A percentile compares a stretch with the other conserved stretches of the same genome.
These are phyloP conservation scores for Priceomyces medius DNA, from an alignment of 805 yeast species.

Conservation along the genomic window DNA sequence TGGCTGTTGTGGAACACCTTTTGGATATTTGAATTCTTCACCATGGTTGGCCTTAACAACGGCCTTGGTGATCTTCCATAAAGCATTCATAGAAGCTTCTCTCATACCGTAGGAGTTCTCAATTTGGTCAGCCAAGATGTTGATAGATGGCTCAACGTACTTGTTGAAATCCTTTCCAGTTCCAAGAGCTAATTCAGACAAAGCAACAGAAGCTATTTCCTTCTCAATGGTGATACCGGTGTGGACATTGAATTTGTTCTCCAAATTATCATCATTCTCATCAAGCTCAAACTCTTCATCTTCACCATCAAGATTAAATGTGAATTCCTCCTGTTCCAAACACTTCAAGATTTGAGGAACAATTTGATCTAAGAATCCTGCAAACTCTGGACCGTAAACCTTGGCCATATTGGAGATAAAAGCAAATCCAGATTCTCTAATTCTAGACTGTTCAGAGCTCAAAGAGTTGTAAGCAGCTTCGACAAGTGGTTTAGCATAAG, in stretches of 20 bases:
- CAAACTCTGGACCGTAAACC: conserved; percentile 88
- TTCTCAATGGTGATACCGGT: conserved; percentile 95
- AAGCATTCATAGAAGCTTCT: conserved; percentile 75
- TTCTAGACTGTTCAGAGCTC: conserved; percentile 72
- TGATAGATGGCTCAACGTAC: conserved; percentile 69
- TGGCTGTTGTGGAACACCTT: conserved; percentile 61
- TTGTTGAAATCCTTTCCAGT: conserved; percentile 78
- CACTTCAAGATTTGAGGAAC: conserved; percentile 83
- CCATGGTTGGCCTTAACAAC: conserved; percentile 57
- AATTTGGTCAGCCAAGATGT: conserved; percentile 64
- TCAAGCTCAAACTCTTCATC: conserved; percentile 48
- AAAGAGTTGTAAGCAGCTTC: conserved; percentile 83
- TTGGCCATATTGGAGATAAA: conserved; percentile 92
- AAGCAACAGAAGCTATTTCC: conserved; percentile 90
- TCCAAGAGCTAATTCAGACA: conserved; percentile 84
- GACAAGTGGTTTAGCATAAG: conserved; percentile 83
- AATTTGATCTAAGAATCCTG: conserved; percentile 77
- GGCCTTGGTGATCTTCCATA: conserved; percentile 81
- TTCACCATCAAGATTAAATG: conserved; percentile 52
- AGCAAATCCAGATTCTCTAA: conserved; percentile 93
- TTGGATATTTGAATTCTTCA: conserved; percentile 50
- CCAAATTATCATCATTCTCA: conserved; percentile 60
- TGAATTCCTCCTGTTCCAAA: conserved; percentile 83
- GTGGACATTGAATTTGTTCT: conserved; percentile 79
- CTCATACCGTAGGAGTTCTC: conserved; percentile 90